These are phyloP conservation scores for Bidens hawaiensis DNA, from an alignment of 140 eudicot species.

Conservation along the genomic window DNA sequence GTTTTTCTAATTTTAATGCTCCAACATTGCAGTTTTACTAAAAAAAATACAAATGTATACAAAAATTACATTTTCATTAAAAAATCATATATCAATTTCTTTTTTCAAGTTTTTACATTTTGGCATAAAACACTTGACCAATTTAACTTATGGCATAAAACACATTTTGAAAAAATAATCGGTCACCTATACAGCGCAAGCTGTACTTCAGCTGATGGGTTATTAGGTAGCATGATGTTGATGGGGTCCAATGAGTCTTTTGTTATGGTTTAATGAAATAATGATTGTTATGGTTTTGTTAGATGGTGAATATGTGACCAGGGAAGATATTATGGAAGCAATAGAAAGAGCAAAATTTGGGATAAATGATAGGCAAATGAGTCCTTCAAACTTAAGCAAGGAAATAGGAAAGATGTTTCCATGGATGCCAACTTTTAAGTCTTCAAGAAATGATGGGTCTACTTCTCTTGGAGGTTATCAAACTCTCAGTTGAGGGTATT, in stretches of 20 bases:
- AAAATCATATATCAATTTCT: no score
- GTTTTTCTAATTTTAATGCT: no score
- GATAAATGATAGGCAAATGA: constrained; percentile 57
- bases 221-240: no score
- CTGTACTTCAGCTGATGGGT: no score
- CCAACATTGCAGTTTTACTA: no score
- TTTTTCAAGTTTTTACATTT: no score
- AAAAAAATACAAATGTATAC: no score
- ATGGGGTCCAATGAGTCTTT: not conserved
- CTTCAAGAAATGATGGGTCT: constrained; percentile 43
- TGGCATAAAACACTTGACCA: no score
- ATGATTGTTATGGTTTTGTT: constrained; percentile 6
- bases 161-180: no score
- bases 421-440: constrained; percentile 83
- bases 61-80: no score
- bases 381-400: constrained; percentile 45
- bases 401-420: constrained; percentile 86
- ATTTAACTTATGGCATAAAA: no score
- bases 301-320: constrained; percentile 85
- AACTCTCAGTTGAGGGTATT: constrained; percentile 60
- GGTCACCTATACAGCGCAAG: no score
- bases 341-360: constrained; percentile 98
- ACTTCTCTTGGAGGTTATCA: constrained; percentile 86
- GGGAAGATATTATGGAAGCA: constrained; percentile 98
- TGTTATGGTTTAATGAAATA: not conserved